Conservation (phyloP, 2,329 filamentous ascomycete species). For the Hypomyces rosellus region DNA sequence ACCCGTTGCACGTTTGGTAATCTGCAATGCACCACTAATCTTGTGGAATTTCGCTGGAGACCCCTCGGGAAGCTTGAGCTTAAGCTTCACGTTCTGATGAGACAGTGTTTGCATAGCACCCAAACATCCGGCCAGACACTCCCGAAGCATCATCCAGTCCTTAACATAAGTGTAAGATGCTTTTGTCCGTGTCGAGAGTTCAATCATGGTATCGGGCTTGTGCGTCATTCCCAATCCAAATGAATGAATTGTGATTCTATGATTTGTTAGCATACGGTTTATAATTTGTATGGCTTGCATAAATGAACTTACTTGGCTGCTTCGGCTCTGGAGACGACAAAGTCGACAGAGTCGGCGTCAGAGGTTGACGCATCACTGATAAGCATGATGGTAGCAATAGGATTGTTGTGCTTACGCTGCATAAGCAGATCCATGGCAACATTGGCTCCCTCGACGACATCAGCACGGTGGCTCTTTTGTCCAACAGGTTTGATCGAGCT, state of each 20-base stretch:
- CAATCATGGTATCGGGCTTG: slow-evolving; percentile 98
- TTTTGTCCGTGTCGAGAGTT: slow-evolving; percentile 90
- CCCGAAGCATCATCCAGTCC: slow-evolving; percentile 99
- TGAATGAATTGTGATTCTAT: slow-evolving; percentile 85
- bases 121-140: slow-evolving; percentile 89
- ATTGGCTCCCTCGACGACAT: slow-evolving; percentile 95
- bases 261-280: slow-evolving; percentile 15
- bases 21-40: slow-evolving; percentile 92
- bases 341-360: slow-evolving; percentile 91
- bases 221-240: slow-evolving; percentile 95
- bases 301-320: slow-evolving; percentile 72
- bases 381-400: slow-evolving; percentile 88
- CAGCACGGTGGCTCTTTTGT: slow-evolving; percentile 91
- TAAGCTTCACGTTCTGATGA: slow-evolving; percentile 97
- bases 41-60: slow-evolving; percentile 98
- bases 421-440: slow-evolving; percentile 98
- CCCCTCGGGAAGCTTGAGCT: slow-evolving; percentile 87
- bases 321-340: slow-evolving; percentile 92
- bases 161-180: slow-evolving; percentile 98
- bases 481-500: slow-evolving; percentile 86
- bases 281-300: slow-evolving; percentile 1
- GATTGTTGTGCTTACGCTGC: slow-evolving; percentile 94
- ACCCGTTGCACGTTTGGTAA: slow-evolving; percentile 91
- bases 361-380: slow-evolving; percentile 97
- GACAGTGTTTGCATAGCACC: slow-evolving; percentile 88